These are phyloP conservation scores for Chlorella sp. DNA, from an alignment of 139 green algal genomes.

Conservation along the genomic window DNA sequence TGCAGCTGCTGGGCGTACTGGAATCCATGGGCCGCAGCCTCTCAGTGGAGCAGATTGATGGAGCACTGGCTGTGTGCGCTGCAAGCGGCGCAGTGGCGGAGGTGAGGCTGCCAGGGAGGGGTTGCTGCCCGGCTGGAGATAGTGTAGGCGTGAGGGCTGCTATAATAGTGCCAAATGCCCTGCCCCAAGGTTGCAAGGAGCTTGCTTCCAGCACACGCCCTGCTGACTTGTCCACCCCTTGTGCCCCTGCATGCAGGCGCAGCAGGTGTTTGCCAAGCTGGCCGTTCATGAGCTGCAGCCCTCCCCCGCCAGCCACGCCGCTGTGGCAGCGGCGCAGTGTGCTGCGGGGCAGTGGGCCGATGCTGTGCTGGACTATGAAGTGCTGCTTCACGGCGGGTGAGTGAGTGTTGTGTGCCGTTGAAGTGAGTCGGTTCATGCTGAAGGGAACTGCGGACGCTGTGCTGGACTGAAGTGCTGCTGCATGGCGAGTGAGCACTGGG, in stretches of 20 bases:
- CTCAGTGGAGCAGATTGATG: conserved; percentile 33
- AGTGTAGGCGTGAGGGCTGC: no score
- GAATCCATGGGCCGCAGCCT: neutral
- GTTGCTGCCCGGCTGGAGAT: no score
- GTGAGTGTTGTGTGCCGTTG: conserved; percentile 6
- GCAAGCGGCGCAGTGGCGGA: conserved; percentile 29
- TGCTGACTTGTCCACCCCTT: no score
- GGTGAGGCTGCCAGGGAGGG: neutral
- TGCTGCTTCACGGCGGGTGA: conserved; percentile 64
- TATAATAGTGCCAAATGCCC: no score
- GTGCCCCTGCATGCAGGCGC: conserved; percentile 33
- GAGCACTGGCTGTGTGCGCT: conserved; percentile 46
- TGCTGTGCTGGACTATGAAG: conserved; percentile 62
- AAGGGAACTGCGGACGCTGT: neutral
- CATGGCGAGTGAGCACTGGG: no score
- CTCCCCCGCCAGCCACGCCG: conserved; percentile 65
- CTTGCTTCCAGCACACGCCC: neutral
- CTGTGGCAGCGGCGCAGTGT: conserved; percentile 52
- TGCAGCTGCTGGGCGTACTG: conserved; percentile 74
- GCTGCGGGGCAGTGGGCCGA: conserved; percentile 59
- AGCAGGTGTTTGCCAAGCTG: conserved; percentile 38
- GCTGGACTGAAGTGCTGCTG: neutral
- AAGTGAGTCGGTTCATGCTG: no score
- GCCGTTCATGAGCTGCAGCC: conserved; percentile 58
- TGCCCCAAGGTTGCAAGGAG: neutral